phyloP scores from a whole-genome alignment of 371 early-diverging fungal species.

The Mucor plumbeus region DNA sequence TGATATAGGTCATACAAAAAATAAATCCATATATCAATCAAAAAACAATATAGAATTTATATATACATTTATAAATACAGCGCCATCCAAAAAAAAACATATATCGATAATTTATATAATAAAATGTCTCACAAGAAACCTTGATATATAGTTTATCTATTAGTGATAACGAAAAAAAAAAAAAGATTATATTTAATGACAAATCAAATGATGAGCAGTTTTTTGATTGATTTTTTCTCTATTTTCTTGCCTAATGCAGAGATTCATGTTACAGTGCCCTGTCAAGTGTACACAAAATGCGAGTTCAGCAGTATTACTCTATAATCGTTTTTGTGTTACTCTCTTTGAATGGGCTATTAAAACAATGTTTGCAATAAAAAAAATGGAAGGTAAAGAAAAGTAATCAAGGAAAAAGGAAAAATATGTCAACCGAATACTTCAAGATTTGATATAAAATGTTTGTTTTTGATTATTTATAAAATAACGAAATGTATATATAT shows the following conservation, averaged over 20 bases:
- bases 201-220: neutral
- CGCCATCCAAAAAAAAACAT: no score
- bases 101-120: no score
- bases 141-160: neutral
- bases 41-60: neutral
- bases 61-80: no score
- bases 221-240: neutral
- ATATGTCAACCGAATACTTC: neutral
- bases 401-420: neutral
- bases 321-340: neutral
- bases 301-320: neutral
- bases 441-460: neutral
- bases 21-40: neutral
- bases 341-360: neutral
- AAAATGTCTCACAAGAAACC: no score
- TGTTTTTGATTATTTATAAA: neutral
- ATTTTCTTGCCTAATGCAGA: neutral
- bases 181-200: neutral
- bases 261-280: neutral
- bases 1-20: neutral
- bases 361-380: neutral
- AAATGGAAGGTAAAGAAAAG: constrained; percentile 3
- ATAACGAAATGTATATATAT: no score
- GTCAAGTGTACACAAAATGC: neutral
- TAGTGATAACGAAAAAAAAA: neutral